Base-by-base conservation (phyloP, 805 yeast genomes). In the Yarrowia phangngaensis region DNA sequence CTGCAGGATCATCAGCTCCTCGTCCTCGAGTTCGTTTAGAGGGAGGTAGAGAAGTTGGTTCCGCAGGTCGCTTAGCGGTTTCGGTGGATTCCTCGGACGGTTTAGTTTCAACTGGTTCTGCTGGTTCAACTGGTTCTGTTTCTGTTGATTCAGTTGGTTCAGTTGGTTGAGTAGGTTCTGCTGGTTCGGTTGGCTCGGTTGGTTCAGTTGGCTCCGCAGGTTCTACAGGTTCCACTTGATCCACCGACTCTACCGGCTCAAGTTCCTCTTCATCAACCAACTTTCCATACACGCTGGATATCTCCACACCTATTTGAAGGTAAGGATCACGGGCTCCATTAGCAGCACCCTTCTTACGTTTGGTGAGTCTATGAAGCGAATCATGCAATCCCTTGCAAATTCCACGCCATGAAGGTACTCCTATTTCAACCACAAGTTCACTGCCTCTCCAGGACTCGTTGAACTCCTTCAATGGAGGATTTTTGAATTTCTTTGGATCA, bases 351-450 rank as follows among this genome's bases (percentile, higher is more conserved):
- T 45, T 45, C 12, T 40, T 40, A 2, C 27, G 24, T 13, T 30
- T 26, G n/a, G 33, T 31, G 6, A 30, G 28, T 23, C 38, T 24
- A 13, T 26, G 28, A 11, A 50, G 20, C 7, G 50, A 27, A 7
- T 34, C 51, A 9, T 31, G 33, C 3, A 41, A 22, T 2, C 48
- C 48, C 22, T 30, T 29, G 27, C 34, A 29, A 20, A 41, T 30
- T 2, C 48, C 48, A 8, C 34, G 26, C 48, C 48, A 41, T 7
- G 48, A 41, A 5, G 48, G 48, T 3, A 29, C 48, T 20, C 35
- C 35, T 4, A 41, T 41, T 13, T 29, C 35, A 11, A 41, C 35
- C 8, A 41, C 48, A 2, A 41, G 48, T n/a, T 41, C 48, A 4
- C 29, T 30, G 9, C 48, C 48, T 4, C 28, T 20, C 48, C 48